phyloP scores from a whole-genome alignment of 331 rosid genomes.

The Phaseolus coccineus region DNA sequence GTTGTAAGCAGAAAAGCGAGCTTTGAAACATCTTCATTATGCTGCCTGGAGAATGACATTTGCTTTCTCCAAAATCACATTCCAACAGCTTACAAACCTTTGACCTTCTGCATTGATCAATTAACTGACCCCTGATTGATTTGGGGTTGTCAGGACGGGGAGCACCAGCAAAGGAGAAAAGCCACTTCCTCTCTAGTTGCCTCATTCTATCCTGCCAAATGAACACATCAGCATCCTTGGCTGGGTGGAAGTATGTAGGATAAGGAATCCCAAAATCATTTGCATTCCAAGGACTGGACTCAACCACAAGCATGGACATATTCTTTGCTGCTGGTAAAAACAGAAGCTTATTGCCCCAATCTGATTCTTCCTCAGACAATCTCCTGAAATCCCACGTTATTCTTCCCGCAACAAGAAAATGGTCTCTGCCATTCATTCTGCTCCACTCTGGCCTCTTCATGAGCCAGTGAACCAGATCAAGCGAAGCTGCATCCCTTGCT shows the following conservation, averaged over 20 bases:
- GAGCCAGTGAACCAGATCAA: conserved; percentile 87
- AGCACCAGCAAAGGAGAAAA: conserved; percentile 94
- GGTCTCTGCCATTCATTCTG: conserved; percentile 84
- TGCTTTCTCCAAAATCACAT: conserved; percentile 98
- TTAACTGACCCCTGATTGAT: conserved; percentile 86
- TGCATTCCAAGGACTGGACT: conserved; percentile 96
- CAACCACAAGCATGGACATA: conserved; percentile 97
- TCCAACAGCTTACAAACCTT: conserved; percentile 75
- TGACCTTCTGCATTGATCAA: conserved; percentile 75
- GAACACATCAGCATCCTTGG: conserved; percentile 78
- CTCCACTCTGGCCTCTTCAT: conserved; percentile 90
- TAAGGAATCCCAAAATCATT: conserved; percentile 95
- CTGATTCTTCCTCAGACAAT: conserved; percentile 64
- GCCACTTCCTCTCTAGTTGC: conserved; percentile 74
- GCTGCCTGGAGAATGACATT: conserved; percentile 93
- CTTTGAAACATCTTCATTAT: conserved; percentile 95
- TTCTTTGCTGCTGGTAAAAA: conserved; percentile 89
- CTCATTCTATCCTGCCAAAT: conserved; percentile 94
- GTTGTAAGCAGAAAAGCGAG: conserved; percentile 92
- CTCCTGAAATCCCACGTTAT: conserved; percentile 96
- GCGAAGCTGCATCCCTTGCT: conserved; percentile 82
- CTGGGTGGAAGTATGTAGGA: conserved; percentile 95
- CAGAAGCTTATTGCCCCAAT: conserved; percentile 94
- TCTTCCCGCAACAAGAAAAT: conserved; percentile 93
- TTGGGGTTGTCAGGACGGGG: conserved; percentile 86